Evolutionary conservation across 176 grass and related monocot genomes (phyloP).

Genomic region (Cocos nucifera): DNA sequence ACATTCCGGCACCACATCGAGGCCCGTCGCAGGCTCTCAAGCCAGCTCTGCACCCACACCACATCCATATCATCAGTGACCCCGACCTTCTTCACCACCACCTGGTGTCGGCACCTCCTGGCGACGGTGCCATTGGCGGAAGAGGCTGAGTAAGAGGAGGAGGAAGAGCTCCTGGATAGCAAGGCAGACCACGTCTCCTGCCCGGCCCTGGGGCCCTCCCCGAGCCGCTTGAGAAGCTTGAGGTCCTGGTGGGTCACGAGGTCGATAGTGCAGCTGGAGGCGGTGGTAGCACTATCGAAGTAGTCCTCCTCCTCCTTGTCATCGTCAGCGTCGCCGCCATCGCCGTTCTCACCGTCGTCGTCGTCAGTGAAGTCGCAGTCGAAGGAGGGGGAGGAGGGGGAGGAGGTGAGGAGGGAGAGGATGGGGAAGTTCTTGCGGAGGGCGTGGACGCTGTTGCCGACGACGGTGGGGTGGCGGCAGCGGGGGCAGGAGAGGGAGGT

Average conservation of each 20-base stretch:
- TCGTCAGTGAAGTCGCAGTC: slow-evolving; percentile 34
- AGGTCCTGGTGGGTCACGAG: slow-evolving; percentile 75
- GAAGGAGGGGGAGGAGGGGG: slow-evolving; percentile 76
- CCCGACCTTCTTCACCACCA: slow-evolving; percentile 78
- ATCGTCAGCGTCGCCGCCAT: slow-evolving; percentile 22
- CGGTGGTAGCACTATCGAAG: slow-evolving; percentile 2
- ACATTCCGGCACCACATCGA: slow-evolving; percentile 87
- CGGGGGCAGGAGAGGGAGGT: slow-evolving; percentile 70
- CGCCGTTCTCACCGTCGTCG: slow-evolving; percentile 23
- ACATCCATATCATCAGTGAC: slow-evolving; percentile 40
- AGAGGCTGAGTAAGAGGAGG: background rate
- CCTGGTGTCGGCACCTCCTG: slow-evolving; percentile 69
- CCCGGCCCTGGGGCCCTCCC: slow-evolving; percentile 45
- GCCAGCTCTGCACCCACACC: slow-evolving; percentile 50
- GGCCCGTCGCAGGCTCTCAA: slow-evolving; percentile 60
- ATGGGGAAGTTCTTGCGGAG: slow-evolving; percentile 93
- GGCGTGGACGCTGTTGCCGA: slow-evolving; percentile 84
- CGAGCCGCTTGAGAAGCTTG: slow-evolving; percentile 53
- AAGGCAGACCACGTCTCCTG: slow-evolving; percentile 77
- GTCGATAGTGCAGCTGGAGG: slow-evolving; percentile 32
- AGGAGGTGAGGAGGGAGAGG: slow-evolving; percentile 63
- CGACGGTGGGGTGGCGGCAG: slow-evolving; percentile 75
- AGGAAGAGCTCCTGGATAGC: slow-evolving; percentile 34
- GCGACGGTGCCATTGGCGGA: no score
- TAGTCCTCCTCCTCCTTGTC: slow-evolving; percentile 23